Base-by-base conservation (phyloP, 2,329 filamentous ascomycete species). In the Polychaeton citri region DNA sequence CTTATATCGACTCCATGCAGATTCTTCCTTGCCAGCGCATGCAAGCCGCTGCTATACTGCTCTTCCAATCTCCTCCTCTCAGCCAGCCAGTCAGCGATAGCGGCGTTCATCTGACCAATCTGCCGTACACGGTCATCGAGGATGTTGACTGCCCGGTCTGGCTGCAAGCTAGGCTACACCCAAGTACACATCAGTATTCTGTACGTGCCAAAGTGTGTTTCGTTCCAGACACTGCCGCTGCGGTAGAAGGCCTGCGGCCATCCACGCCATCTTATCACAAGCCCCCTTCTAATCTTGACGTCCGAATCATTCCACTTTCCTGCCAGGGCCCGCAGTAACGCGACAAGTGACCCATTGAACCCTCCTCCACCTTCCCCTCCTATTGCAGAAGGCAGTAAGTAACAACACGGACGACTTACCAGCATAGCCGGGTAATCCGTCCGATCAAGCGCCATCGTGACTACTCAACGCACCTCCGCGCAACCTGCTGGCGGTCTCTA, bases 61-160 rank as follows among this genome's bases (percentile, higher is more conserved):
- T 96, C 88, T 62, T 98, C 90, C 43, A 96, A 71, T 52, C 78
- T 81, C 57, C 87, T 81, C 49, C 90, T 84, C 67, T 98, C 90
- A 79, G 88, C 81, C 43, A 98, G 72, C 85, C 88, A 98, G 64
- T 96, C 88, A 59, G 88, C 88, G 53, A 98, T 84, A 57, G 95
- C 85, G 49, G 69, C 63, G 61, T 98, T 95, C 63, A 93, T 66
- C 59, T 79, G 85, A 51, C 73, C 74, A 56, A 96, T 88, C 61
- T 85, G 75, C 61, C 81, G 82, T 49, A 96, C 74, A 53, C 90
- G 83, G 50, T 95, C 87, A 60, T 79, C 81, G 51, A 96, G 73
- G 40, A 85, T 73, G 37, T 74, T 71, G 26, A 86, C 82, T 41
- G 90, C 87, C 64, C 90, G 84, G 48, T 65, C 65, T 18, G 90